Evolutionary conservation across 352 stramenopile genomes (phyloP).

Genomic region (Globisporangium nagaii): DNA sequence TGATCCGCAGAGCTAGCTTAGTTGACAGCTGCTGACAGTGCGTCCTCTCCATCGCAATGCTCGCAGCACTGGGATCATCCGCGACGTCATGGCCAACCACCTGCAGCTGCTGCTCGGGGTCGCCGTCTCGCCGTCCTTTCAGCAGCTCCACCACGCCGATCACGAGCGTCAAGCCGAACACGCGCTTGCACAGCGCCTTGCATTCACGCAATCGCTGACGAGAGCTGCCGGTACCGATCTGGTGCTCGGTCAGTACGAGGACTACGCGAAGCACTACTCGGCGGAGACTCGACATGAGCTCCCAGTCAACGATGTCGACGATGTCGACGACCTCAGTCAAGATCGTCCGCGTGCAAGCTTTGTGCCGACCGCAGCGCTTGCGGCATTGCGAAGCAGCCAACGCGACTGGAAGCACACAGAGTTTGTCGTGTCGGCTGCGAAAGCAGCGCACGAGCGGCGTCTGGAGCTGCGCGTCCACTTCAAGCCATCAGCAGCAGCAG

Average conservation of each 20-base stretch:
- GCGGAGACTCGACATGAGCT: slow-evolving; percentile 13
- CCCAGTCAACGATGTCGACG: neutral
- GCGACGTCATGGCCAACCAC: slow-evolving; percentile 82
- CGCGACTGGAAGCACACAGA: slow-evolving; percentile 25
- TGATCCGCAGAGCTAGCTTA: too few species aligned
- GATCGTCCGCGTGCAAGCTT: neutral
- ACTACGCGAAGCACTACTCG: slow-evolving; percentile 27
- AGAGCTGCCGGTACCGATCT: neutral
- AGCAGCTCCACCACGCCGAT: neutral
- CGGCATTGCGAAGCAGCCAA: slow-evolving; percentile 20
- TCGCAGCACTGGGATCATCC: slow-evolving; percentile 58
- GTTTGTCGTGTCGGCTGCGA: slow-evolving; percentile 40
- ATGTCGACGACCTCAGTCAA: neutral
- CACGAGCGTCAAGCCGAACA: neutral
- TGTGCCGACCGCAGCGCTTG: slow-evolving; percentile 29
- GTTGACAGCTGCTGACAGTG: too few species aligned
- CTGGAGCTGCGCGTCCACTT: slow-evolving; percentile 21
- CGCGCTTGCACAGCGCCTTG: neutral
- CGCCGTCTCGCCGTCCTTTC: slow-evolving; percentile 28
- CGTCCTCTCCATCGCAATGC: too few species aligned
- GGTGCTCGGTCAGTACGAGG: slow-evolving; percentile 27
- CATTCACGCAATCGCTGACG: slow-evolving; percentile 18
- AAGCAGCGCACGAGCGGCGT: slow-evolving; percentile 20
- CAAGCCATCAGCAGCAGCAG: neutral
- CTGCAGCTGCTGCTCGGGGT: slow-evolving; percentile 54